phyloP scores from a whole-genome alignment of 2,329 filamentous ascomycete genomes.

The Colletotrichum acutatum region DNA sequence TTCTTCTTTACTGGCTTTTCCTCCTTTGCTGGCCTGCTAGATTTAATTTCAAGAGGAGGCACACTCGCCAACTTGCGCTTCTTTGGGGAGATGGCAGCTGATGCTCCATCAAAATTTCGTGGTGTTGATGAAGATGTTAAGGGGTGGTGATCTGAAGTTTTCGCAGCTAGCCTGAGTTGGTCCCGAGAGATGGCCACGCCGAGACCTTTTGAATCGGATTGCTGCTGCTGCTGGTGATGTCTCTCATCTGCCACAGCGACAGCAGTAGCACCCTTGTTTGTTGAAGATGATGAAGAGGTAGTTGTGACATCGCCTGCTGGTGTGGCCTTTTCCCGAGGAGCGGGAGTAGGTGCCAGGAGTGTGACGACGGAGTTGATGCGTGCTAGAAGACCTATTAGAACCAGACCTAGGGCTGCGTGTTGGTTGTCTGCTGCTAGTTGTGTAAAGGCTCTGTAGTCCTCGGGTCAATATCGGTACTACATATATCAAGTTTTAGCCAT shows the following conservation, averaged over 20 bases:
- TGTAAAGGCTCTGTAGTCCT: conserved; percentile 66
- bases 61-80: conserved; percentile 11
- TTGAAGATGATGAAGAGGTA: not conserved
- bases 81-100: not conserved
- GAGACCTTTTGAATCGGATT: conserved; percentile 38
- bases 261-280: not conserved
- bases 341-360: conserved; percentile 42
- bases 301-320: too few species aligned
- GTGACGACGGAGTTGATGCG: conserved; percentile 62
- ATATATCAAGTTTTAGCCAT: not conserved
- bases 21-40: not conserved
- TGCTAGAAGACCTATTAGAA: conserved; percentile 73
- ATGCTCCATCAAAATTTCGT: not conserved
- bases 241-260: not conserved
- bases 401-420: conserved; percentile 76
- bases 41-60: not conserved
- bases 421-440: conserved; percentile 78
- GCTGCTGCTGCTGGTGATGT: conserved; percentile 36
- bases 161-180: conserved; percentile 9
- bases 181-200: conserved; percentile 45
- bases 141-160: not conserved
- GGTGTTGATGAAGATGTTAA: too few species aligned
- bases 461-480: not conserved
- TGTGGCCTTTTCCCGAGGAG: not conserved
- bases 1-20: conserved; percentile 46